Percentiles rank a stretch among this genome's conserved stretches.
phyloP scores from a whole-genome alignment of 2,329 filamentous ascomycete species.

The Xylaria sp. region DNA sequence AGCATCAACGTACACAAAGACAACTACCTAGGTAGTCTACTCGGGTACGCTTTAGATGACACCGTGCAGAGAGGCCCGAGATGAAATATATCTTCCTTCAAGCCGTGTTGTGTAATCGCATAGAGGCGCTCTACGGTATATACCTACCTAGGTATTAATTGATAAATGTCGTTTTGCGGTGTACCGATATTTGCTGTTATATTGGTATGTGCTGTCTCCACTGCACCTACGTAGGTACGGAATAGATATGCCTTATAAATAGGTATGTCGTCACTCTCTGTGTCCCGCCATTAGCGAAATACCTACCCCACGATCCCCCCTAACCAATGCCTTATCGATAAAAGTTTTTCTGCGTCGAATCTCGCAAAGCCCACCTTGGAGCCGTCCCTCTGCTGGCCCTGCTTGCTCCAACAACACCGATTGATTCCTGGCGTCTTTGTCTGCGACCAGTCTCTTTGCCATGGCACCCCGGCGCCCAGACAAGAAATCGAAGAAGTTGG shows the following conservation, averaged over 20 bases:
- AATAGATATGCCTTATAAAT: neutral
- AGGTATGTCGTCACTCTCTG: slow-evolving; percentile 14
- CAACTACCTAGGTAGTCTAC: too few species aligned
- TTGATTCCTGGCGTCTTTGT: slow-evolving; percentile 7
- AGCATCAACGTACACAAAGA: too few species aligned
- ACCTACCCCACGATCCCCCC: slow-evolving; percentile 9
- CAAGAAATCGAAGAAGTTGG: slow-evolving; percentile 41
- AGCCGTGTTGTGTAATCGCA: too few species aligned
- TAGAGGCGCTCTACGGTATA: too few species aligned
- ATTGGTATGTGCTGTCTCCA: neutral
- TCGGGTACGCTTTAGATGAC: too few species aligned
- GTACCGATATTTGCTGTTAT: neutral
- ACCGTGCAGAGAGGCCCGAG: too few species aligned
- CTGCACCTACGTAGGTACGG: neutral
- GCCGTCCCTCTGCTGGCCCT: neutral
- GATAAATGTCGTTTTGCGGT: too few species aligned
- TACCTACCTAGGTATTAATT: too few species aligned
- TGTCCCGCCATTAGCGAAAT: neutral
- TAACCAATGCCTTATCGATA: slow-evolving; percentile 34
- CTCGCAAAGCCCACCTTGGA: slow-evolving; percentile 3
- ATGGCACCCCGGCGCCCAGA: slow-evolving; percentile 44
- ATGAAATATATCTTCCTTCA: too few species aligned
- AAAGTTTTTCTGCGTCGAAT: slow-evolving; percentile 32
- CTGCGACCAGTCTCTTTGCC: slow-evolving; percentile 11
- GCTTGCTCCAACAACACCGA: neutral